Evolutionary conservation across 345 rosid genomes (phyloP), one percentile per base, ranked within the genome.

Genomic region (Melaleuca quinquenervia): DNA sequence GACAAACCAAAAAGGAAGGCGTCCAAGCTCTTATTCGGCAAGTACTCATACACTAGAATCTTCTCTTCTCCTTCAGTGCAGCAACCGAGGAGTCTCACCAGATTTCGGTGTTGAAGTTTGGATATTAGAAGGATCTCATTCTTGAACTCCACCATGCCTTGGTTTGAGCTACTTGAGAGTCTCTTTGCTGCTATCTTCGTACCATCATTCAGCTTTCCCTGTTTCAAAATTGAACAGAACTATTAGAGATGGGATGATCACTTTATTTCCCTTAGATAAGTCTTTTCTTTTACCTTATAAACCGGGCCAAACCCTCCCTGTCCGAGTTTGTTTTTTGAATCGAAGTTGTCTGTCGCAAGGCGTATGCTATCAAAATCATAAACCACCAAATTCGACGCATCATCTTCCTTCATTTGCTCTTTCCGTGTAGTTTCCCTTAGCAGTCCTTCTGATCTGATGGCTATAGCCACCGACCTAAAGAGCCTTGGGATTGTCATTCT

Each of bases 21-120:
- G 80, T 89, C 92, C 88, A 88, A 83, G 85, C 89, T 90, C 84
- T 82, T 87, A 76, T 90, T 88, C 11, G 87, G 90, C 87, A 90
- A 45, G 84, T 89, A 94, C 15, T 95, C 95, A 24, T 95, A 95
- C 13, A 93, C 89, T 82, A 94, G 20, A 86, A 93, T 87, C 86
- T 89, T 91, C 50, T 95, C 97, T 58, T 91, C 95, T 53, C 90
- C 88, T 83, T 94, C 89, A 60, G 90, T 83, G 80, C 96, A 95
- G 82, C 94, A 94, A 5, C 98, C 95, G 3, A 92, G 84, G 53
- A 94, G 90, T 48, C 86, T 93, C 82, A 95, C 95, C 22, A 95
- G 91, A 78, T 94, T 94, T 51, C 92, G 85, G 85, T 95, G 96
- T 83, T 95, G 96, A 32, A 95, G 90, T 84, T 90, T 92, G 5